These are phyloP conservation scores for Suhomyces panamericanus DNA, from an alignment of 1,139 yeast genomes.

Conservation along the genomic window DNA sequence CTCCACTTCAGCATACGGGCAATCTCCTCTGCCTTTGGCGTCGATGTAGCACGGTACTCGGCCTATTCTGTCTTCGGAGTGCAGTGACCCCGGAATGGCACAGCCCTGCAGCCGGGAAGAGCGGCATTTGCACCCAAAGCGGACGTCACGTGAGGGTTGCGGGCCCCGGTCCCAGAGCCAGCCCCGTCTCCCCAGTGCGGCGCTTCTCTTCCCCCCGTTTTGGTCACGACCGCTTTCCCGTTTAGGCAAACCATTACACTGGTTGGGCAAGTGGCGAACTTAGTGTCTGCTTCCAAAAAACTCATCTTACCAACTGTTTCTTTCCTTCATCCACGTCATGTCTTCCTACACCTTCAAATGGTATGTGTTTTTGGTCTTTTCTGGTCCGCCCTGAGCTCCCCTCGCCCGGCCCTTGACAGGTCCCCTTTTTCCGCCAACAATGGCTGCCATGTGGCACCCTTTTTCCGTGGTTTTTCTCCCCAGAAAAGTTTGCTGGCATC, in stretches of 20 bases:
- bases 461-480: not conserved
- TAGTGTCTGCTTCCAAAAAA: slow-evolving; percentile 5
- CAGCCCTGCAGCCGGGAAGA: too few relatives aligned
- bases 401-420: not conserved
- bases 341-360: slow-evolving; percentile 24
- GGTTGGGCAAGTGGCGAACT: slow-evolving; percentile 11
- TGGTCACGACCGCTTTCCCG: slow-evolving; percentile 13
- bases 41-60: too few relatives aligned
- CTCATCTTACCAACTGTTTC: slow-evolving; percentile 3
- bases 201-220: slow-evolving; percentile 5
- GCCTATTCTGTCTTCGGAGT: too few relatives aligned
- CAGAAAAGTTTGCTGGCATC: slow-evolving; percentile 1
- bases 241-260: slow-evolving; percentile 11
- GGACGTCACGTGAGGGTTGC: not conserved
- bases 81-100: too few relatives aligned
- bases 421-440: not conserved
- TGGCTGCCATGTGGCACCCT: not conserved
- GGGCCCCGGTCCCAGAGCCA: slow-evolving; percentile 3
- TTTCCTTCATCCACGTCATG: slow-evolving; percentile 14
- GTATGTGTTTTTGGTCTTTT: slow-evolving; percentile 16
- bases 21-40: too few relatives aligned
- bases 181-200: slow-evolving; percentile 8
- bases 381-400: not conserved
- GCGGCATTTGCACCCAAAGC: not conserved
- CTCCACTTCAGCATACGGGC: too few relatives aligned